Percentiles rank a stretch among this genome's conserved stretches.
Evolutionary conservation across 2,329 filamentous ascomycete genomes (phyloP).

Genomic region (Pseudogymnoascus sp.): DNA sequence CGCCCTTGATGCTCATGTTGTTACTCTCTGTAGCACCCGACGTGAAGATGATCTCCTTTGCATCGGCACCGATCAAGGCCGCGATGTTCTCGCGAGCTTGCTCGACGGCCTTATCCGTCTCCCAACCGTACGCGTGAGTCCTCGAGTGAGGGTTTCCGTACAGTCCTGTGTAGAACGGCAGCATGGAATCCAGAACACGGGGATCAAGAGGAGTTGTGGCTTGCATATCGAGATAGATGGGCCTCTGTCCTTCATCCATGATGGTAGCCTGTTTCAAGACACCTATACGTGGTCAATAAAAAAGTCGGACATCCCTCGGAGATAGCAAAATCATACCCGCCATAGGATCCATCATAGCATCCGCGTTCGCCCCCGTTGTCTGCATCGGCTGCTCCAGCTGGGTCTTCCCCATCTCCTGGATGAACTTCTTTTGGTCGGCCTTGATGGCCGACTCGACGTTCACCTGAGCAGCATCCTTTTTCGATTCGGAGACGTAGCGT

Average conservation of each 20-base stretch:
- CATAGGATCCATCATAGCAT: slow-evolving; percentile 72
- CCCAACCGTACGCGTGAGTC: slow-evolving; percentile 98
- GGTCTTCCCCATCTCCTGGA: slow-evolving; percentile 35
- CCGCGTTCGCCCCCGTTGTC: slow-evolving; percentile 21
- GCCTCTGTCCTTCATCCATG: slow-evolving; percentile 85
- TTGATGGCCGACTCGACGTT: slow-evolving; percentile 76
- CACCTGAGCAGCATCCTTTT: slow-evolving; percentile 71
- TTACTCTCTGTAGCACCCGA: slow-evolving; percentile 98
- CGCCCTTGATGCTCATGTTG: slow-evolving; percentile 99
- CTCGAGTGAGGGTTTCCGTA: slow-evolving; percentile 97
- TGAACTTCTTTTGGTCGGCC: slow-evolving; percentile 77
- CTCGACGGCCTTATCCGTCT: slow-evolving; percentile 90
- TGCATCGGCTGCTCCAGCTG: slow-evolving; percentile 21
- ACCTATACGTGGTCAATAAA: slow-evolving; percentile 34
- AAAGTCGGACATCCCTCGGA: slow-evolving; percentile 12
- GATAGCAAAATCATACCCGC: slow-evolving; percentile 42
- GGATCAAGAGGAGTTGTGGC: slow-evolving; percentile 93
- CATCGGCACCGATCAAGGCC: slow-evolving; percentile 79
- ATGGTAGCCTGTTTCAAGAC: slow-evolving; percentile 86
- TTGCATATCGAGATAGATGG: slow-evolving; percentile 98
- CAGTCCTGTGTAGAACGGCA: slow-evolving; percentile 84
- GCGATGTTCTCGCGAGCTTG: slow-evolving; percentile 78
- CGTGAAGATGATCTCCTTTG: slow-evolving; percentile 98
- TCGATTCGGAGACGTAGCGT: slow-evolving; percentile 77
- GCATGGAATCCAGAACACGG: slow-evolving; percentile 90